Evolutionary conservation across 2,329 filamentous ascomycete genomes (phyloP), one percentile per base, ranked within the genome.

Genomic region (Microdochium nivale): DNA sequence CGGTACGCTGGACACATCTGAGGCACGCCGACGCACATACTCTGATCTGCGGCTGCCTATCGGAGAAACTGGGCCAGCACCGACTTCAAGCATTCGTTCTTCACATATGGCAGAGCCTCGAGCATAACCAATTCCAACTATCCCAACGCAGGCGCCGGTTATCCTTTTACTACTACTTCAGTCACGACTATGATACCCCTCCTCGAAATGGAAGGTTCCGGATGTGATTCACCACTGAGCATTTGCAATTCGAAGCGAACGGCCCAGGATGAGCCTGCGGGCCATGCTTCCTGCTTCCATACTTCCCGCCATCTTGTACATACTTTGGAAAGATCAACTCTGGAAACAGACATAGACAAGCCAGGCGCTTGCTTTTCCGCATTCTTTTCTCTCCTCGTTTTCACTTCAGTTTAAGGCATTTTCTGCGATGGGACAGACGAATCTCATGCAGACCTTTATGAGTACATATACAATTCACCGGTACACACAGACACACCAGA

Each of bases 21-120:
- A 54, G 7, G 55, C 51, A 11, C 58, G 58, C 51, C 57, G 59
- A 25, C 61, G 63, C 24, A 53, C 62, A 37, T 64, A 62, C 49
- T 60, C 61, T 2, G 56, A 59, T 53, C 62, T 76, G 25, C 70
- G 71, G n/a, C 65, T 75, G 13, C 71, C 72, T 0, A 59, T 64
- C 7, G 65, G 61, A 51, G 70, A 72, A n/a, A 44, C 57, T 19
- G 52, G 49, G 33, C 55, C 54, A 25, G 53, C 51, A 13, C 51
- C 51, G 32, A 49, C 60, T 14, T 55, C 62, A 3, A 59, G 57
- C 37, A 57, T 62, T 32, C 61, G 62, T 48, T 50, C 64, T 37
- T 64, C 62, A 35, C 60, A 61, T 30, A 63, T 64, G 16, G 61
- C 66, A 25, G 62, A 65, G 49, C 62, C 65, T n/a, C 62, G 63